Evolutionary conservation across 257 asterid genomes (phyloP), one percentile per base, ranked within the genome.

Genomic region (Coffea eugenioides): DNA sequence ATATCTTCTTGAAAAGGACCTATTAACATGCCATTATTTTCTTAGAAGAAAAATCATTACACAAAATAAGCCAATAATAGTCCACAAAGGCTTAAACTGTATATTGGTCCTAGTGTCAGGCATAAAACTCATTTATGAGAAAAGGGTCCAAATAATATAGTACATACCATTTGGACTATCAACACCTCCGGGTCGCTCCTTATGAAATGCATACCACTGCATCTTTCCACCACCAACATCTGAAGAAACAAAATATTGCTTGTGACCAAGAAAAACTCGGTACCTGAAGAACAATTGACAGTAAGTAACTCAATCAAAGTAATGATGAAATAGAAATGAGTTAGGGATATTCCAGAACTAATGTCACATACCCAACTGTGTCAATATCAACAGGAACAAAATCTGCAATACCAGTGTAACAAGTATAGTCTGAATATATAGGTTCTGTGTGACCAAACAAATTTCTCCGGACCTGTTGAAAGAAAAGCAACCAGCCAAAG

Each of bases 181-280:
- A 21, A 64, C 84, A 36, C 98, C 99, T 43, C 98, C 99, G 8
- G 98, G 82, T 14, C 90, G 81, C 80, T 96, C 99, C 23, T 90
- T 89, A 86, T 96, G 84, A 84, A 96, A 96, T 75, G 97, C 99
- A 81, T 96, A 96, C 99, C 99, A 96, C 87, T 96, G 99, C 98
- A 96, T 96, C 81, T 96, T 96, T 69, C 99, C 99, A 43, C 93
- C 93, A 31, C 99, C 99, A 54, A 96, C 99, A 83, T 96, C 99
- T 5, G 99, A 96, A 79, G 99, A 94, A 84, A 96, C 99, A 75
- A 96, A 96, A 87, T 92, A 94, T 69, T 94, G 98, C 80, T 94
- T 96, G 92, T 96, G 98, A 80, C 99, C 99, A 82, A 94, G 85
- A 81, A 94, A 96, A 14, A 96, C 98, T 49, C 98, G 97, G 86